phyloP scores from a whole-genome alignment of 2,329 filamentous ascomycete species.

The Aspergillus sergii region DNA sequence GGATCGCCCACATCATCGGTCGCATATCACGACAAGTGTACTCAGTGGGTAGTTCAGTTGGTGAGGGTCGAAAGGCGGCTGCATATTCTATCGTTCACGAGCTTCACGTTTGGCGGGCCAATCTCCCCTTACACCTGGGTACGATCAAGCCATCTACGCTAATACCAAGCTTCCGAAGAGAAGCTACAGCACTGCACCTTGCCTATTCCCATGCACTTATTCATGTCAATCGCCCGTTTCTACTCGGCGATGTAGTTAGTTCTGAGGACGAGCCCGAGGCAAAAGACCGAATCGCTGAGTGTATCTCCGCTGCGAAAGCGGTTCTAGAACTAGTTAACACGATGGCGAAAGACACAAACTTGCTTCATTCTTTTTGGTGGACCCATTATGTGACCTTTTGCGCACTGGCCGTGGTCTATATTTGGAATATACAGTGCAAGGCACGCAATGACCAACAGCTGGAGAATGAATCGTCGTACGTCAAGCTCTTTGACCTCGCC shows the following conservation, averaged over 20 bases:
- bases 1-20: constrained; percentile 28
- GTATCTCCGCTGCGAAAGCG: constrained; percentile 24
- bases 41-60: constrained; percentile 18
- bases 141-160: constrained; percentile 27
- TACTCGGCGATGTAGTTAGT: constrained; percentile 21
- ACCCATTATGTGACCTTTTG: constrained; percentile 49
- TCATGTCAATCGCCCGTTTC: constrained; percentile 27
- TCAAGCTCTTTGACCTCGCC: constrained; percentile 43
- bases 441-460: neutral
- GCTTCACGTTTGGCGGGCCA: constrained; percentile 23
- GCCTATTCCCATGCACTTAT: constrained; percentile 30
- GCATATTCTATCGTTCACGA: constrained; percentile 23
- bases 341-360: constrained; percentile 21
- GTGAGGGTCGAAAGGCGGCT: constrained; percentile 19
- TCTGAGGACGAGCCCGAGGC: neutral
- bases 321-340: constrained; percentile 23
- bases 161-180: constrained; percentile 27
- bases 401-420: constrained; percentile 57
- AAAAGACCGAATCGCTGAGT: constrained; percentile 20
- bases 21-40: constrained; percentile 28
- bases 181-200: constrained; percentile 30
- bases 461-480: neutral
- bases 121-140: constrained; percentile 28
- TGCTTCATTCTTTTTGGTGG: constrained; percentile 33
- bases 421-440: constrained; percentile 49